phyloP scores from a whole-genome alignment of 257 asterid species.

The Gentiana macrophylla region DNA sequence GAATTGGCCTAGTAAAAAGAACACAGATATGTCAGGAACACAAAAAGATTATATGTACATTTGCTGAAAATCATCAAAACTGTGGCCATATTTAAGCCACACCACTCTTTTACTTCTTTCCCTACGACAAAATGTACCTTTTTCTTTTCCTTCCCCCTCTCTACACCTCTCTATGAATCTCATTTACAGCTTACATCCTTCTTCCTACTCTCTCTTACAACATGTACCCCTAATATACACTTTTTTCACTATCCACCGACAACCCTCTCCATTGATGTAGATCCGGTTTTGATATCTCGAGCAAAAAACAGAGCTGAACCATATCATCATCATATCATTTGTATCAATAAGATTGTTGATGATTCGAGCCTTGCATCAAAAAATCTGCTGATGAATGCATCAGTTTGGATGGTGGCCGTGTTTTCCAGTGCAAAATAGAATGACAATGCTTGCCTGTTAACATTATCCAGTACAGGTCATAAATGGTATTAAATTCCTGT shows the following conservation, averaged over 20 bases:
- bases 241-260: conserved; percentile 12
- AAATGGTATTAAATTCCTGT: too few relatives aligned
- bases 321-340: too few relatives aligned
- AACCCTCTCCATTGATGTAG: conserved; percentile 11
- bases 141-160: conserved; percentile 3
- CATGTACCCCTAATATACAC: conserved; percentile 46
- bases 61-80: conserved; percentile 10
- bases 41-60: conserved; percentile 7
- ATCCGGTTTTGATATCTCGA: conserved; percentile 2
- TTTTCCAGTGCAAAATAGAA: too few relatives aligned
- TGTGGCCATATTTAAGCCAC: conserved; percentile 13
- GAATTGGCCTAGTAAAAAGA: too few relatives aligned
- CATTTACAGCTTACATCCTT: conserved; percentile 52
- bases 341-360: too few relatives aligned
- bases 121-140: conserved; percentile 3
- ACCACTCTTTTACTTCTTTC: background rate
- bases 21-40: too few relatives aligned
- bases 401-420: too few relatives aligned
- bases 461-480: too few relatives aligned
- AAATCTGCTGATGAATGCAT: conserved; percentile 1
- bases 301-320: background rate
- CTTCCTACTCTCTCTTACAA: conserved; percentile 23
- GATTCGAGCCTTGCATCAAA: background rate
- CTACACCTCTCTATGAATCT: conserved; percentile 13
- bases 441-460: too few relatives aligned